Conservation (phyloP, 1,284 basidiomycete genomes). For the Volvariella volvacea region DNA sequence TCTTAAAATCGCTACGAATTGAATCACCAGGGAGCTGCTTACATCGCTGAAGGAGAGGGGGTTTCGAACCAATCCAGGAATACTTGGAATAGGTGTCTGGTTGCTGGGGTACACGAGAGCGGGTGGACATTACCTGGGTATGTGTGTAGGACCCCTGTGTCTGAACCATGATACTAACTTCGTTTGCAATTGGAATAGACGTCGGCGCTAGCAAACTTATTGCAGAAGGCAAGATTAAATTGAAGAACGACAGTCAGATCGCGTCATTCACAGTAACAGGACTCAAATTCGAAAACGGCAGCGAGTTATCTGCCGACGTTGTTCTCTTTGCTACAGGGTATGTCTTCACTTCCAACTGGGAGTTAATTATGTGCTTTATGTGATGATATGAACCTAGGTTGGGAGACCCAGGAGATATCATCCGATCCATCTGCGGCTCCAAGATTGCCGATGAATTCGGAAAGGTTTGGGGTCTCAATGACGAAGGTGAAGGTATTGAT, state of each 20-base stretch:
- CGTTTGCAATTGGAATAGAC: no score
- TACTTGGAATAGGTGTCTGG: neutral
- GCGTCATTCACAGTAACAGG: slow-evolving; percentile 42
- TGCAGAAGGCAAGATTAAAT: slow-evolving; percentile 62
- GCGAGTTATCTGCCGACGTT: slow-evolving; percentile 52
- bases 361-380: neutral
- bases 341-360: slow-evolving; percentile 1
- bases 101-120: neutral
- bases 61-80: slow-evolving; percentile 4
- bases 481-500: slow-evolving; percentile 50
- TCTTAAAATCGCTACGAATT: neutral
- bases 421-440: slow-evolving; percentile 25
- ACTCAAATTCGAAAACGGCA: slow-evolving; percentile 57
- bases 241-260: slow-evolving; percentile 57
- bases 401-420: slow-evolving; percentile 29
- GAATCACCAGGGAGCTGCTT: neutral
- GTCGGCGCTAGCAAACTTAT: slow-evolving; percentile 60
- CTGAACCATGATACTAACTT: no score
- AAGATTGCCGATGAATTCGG: slow-evolving; percentile 38
- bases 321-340: slow-evolving; percentile 61
- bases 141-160: neutral
- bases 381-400: slow-evolving; percentile 26
- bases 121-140: slow-evolving; percentile 5
- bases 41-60: slow-evolving; percentile 2
- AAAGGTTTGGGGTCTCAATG: slow-evolving; percentile 50